phyloP scores from a whole-genome alignment of 2,329 filamentous ascomycete genomes.

The Ascochyta clinopodiicola region DNA sequence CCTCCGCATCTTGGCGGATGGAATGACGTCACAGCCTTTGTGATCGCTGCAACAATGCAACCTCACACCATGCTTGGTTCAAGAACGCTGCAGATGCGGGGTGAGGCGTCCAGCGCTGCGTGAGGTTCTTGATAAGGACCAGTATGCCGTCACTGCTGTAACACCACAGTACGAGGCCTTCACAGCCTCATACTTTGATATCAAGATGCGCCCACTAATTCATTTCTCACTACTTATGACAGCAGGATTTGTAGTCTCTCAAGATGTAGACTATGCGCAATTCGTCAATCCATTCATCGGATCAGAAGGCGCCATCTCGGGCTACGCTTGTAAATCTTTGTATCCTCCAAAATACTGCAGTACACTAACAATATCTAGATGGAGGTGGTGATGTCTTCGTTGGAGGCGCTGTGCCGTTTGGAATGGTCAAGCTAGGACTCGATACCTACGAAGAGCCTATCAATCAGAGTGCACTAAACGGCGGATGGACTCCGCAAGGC shows the following conservation, averaged over 20 bases:
- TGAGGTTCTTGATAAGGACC: background rate
- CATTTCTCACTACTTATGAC: background rate
- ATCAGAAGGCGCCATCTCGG: conserved; percentile 54
- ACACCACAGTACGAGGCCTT: background rate
- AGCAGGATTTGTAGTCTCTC: conserved; percentile 7
- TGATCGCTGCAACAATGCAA: conserved; percentile 9
- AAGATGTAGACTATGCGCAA: conserved; percentile 40
- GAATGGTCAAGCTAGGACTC: conserved; percentile 51
- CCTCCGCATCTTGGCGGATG: too few relatives aligned
- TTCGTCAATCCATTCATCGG: conserved; percentile 57
- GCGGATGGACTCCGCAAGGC: conserved; percentile 51
- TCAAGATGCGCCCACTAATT: background rate
- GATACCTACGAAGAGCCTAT: conserved; percentile 48
- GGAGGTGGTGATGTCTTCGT: conserved; percentile 51
- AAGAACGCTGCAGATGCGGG: conserved; percentile 2
- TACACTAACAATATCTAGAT: conserved; percentile 30
- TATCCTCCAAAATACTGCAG: too few relatives aligned
- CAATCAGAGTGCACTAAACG: conserved; percentile 48
- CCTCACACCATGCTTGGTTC: background rate
- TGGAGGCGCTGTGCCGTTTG: conserved; percentile 48
- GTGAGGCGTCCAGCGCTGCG: background rate
- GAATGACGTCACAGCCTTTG: too few relatives aligned
- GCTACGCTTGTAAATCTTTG: conserved; percentile 41
- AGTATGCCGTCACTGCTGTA: background rate
- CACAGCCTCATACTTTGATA: background rate